Conservation (phyloP, 306 rosid genomes). For the Fagus sylvatica region DNA sequence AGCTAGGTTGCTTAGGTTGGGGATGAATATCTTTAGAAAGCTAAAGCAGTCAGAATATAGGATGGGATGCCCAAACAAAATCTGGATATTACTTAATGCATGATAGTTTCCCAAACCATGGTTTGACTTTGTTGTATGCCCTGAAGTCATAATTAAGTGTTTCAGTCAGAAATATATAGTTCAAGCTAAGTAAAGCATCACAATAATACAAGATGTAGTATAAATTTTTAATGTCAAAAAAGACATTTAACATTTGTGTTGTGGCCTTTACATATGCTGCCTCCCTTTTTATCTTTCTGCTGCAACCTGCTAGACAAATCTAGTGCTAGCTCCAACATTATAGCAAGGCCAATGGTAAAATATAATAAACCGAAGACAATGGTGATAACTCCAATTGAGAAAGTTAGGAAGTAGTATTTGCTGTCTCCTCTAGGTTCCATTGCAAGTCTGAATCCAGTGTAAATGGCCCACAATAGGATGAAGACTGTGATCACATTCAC, state of each 20-base stretch:
- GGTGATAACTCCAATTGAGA: conserved; percentile 30
- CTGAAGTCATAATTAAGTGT: not conserved
- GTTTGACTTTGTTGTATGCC: not conserved
- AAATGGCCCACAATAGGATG: conserved; percentile 27
- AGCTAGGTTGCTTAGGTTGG: too few relatives aligned
- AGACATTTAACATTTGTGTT: conserved; percentile 10
- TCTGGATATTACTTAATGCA: not conserved
- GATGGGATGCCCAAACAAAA: not conserved
- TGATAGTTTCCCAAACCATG: not conserved
- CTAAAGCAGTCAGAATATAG: not conserved
- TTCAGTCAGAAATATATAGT: not conserved
- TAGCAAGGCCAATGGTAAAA: conserved; percentile 24
- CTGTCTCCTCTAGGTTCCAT: conserved; percentile 25
- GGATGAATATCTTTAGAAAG: not conserved
- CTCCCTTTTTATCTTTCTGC: not conserved
- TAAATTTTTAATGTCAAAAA: conserved; percentile 7
- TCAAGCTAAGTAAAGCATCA: not conserved
- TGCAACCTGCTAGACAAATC: conserved; percentile 18
- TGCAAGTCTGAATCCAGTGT: conserved; percentile 29
- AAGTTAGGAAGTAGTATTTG: conserved; percentile 27
- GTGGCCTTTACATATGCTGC: conserved; percentile 1
- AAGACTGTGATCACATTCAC: conserved; percentile 31
- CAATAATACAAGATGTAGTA: not conserved
- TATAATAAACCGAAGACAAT: conserved; percentile 28
- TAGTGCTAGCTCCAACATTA: conserved; percentile 22